Evolutionary conservation across 768 basidiomycete genomes (phyloP), one percentile per base, ranked within the genome.

Genomic region (Leccinum barrowsii): DNA sequence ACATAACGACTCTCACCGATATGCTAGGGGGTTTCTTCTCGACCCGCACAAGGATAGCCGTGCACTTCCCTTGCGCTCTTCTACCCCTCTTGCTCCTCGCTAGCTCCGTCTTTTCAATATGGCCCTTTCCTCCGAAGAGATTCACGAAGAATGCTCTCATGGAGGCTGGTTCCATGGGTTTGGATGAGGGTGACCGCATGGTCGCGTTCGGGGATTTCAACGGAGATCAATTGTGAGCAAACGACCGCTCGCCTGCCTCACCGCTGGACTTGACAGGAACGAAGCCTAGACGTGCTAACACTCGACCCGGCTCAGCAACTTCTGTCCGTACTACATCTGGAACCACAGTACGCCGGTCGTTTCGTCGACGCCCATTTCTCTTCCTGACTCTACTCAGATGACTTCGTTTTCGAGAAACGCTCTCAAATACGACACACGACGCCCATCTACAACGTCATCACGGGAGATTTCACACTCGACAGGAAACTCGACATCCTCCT

Each of bases 191-290:
- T 54, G 86, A 84, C 26, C 80, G 90, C 53, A 81, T 97, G 19
- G 80, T 92, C 59, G 95, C 94, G 7, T 91, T 92, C 65, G 97
- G 94, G 32, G 96, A 99, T 76, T 96, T 95, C 73, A 86, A 98
- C 71, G 94, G 92, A 5, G 94, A 98, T 73, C 94, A 98, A 71
- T 90, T 91, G 94, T 97, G 70, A 69, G 91, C 76, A 19, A 58
- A 46, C 50, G 40, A 17, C 17, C 5, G 10, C 21, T 11, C 28
- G 35, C 49, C 42, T 30, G 10, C 7, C 12, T 32, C 50, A 42
- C 22, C 44, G 19, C 28, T 30, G 30, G 50, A 53, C 52, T 32
- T 34, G 35, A 52, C 47, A 30, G 26, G 42, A 48, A 50, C 55
- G 24, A 65, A 97, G 94, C 64, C 70, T 92, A 61, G 95, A 98